These are phyloP conservation scores for Heliophila coronopifolia DNA, from an alignment of 441 rosid genomes.

Conservation along the genomic window DNA sequence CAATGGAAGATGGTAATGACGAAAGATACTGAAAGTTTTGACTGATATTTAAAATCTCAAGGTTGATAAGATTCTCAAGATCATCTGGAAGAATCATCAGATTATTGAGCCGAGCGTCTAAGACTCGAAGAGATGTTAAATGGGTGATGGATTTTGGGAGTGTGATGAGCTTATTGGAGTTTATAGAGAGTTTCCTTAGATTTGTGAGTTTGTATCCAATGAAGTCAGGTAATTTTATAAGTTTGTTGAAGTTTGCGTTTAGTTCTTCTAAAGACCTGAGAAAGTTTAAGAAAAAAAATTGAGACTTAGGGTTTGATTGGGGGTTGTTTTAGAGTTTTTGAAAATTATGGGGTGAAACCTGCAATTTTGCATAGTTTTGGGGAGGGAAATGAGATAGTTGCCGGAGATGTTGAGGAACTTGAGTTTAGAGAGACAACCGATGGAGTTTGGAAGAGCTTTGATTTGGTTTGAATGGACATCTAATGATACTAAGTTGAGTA, in stretches of 20 bases:
- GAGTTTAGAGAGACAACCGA: constrained; percentile 80
- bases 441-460: constrained; percentile 67
- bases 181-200: constrained; percentile 56
- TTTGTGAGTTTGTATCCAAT: constrained; percentile 59
- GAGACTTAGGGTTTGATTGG: constrained; percentile 1
- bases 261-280: constrained; percentile 64
- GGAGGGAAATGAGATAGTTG: constrained; percentile 55
- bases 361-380: constrained; percentile 73
- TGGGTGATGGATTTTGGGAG: constrained; percentile 67
- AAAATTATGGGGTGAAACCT: constrained; percentile 37
- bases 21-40: constrained; percentile 73
- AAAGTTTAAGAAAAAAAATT: background rate
- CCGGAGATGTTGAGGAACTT: constrained; percentile 72
- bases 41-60: constrained; percentile 66
- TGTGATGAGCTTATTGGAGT: constrained; percentile 60
- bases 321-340: constrained; percentile 2
- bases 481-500: constrained; percentile 61
- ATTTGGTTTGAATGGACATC: constrained; percentile 85
- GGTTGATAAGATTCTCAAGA: constrained; percentile 61
- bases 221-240: constrained; percentile 53
- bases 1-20: constrained; percentile 58
- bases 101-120: constrained; percentile 77
- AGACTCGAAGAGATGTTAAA: constrained; percentile 43
- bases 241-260: constrained; percentile 85
- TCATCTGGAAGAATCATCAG: constrained; percentile 64